Evolutionary conservation across 805 yeast genomes (phyloP).

Genomic region (Ogataea paradorogensis): DNA sequence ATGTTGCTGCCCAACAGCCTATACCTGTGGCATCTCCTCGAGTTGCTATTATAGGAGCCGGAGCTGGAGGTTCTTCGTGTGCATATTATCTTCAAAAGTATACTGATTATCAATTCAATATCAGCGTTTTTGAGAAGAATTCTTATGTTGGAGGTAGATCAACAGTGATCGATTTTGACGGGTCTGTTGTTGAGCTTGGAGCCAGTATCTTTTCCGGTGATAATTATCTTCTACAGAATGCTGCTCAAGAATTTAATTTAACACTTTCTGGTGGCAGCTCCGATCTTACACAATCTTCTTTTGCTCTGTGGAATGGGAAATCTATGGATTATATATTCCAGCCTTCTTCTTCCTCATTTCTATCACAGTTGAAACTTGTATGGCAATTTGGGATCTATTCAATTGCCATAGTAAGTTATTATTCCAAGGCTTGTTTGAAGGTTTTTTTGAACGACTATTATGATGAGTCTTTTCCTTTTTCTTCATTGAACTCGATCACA

Average conservation of each 20-base stretch:
- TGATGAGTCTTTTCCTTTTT: conserved; percentile 37
- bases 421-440: conserved; percentile 19
- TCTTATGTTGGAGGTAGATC: conserved; percentile 46
- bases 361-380: conserved; percentile 20
- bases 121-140: conserved; percentile 41
- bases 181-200: conserved; percentile 39
- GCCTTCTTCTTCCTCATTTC: conserved; percentile 6
- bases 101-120: conserved; percentile 32
- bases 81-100: conserved; percentile 43
- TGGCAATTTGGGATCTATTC: conserved; percentile 34
- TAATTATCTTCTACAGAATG: conserved; percentile 38
- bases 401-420: conserved; percentile 18
- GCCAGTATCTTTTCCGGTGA: conserved; percentile 43
- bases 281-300: conserved; percentile 15
- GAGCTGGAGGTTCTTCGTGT: conserved; percentile 49
- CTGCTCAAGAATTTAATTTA: conserved; percentile 37
- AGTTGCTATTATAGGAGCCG: conserved; percentile 48
- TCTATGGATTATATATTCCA: conserved; percentile 19
- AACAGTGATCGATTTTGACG: conserved; percentile 34
- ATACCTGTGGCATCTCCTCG: background rate
- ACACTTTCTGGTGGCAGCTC: conserved; percentile 14
- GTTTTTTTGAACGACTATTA: conserved; percentile 34
- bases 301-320: conserved; percentile 40
- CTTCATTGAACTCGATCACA: conserved; percentile 20
- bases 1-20: conserved; percentile 2